Conservation (phyloP, 148 eudicot genomes). For the Cornus suecica region DNA sequence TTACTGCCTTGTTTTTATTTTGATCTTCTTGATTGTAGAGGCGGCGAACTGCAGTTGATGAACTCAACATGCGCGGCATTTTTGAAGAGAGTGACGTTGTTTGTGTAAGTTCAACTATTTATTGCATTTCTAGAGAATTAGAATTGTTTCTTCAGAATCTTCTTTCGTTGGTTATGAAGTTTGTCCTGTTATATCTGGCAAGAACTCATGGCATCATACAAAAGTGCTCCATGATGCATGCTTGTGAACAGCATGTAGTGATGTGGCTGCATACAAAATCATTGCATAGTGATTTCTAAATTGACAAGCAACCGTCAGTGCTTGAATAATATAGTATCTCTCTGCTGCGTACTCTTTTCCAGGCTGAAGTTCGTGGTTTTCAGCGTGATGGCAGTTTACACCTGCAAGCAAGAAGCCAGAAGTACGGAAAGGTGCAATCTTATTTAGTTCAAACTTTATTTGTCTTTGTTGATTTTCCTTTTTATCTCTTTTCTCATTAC, state of each 20-base stretch:
- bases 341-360: background rate
- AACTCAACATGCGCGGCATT: slow-evolving; percentile 87
- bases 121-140: background rate
- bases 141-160: background rate
- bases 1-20: background rate
- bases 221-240: background rate
- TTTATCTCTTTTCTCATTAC: background rate
- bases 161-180: slow-evolving; percentile 7
- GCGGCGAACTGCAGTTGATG: slow-evolving; percentile 85
- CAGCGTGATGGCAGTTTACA: slow-evolving; percentile 86
- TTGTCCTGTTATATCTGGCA: background rate
- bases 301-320: background rate
- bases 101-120: slow-evolving; percentile 54
- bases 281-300: background rate
- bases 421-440: slow-evolving; percentile 82
- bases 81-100: slow-evolving; percentile 88
- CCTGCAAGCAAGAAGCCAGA: slow-evolving; percentile 93
- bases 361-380: slow-evolving; percentile 92
- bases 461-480: background rate
- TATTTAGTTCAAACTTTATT: background rate
- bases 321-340: background rate
- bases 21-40: slow-evolving; percentile 45
- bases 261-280: background rate
- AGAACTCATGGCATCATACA: slow-evolving; percentile 5
- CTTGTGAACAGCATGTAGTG: background rate